A percentile compares a stretch with the other conserved stretches of the same genome.
phyloP scores from a whole-genome alignment of 805 yeast genomes.

The Grigorovia transvaalensis region DNA sequence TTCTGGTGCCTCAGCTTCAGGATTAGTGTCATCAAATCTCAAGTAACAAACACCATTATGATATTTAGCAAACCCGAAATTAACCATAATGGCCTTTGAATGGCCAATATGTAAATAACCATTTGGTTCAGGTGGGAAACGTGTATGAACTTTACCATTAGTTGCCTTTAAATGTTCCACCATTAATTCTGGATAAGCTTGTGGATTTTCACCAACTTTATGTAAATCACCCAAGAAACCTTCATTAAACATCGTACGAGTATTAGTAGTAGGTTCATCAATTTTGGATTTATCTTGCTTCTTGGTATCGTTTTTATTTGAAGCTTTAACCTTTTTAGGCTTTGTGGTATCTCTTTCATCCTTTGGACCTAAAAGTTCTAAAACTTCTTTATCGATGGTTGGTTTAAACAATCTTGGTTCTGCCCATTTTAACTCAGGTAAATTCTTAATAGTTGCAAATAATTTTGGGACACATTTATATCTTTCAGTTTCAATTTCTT shows the following conservation, averaged over 20 bases:
- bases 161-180: slow-evolving; percentile 69
- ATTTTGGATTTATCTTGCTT: slow-evolving; percentile 13
- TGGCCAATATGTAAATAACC: slow-evolving; percentile 99
- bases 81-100: slow-evolving; percentile 94
- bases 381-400: slow-evolving; percentile 65
- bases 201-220: slow-evolving; percentile 92
- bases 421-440: slow-evolving; percentile 85
- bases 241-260: slow-evolving; percentile 80
- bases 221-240: slow-evolving; percentile 95
- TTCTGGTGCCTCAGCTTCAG: slow-evolving; percentile 94
- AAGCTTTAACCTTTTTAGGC: slow-evolving; percentile 32
- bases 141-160: slow-evolving; percentile 74
- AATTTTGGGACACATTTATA: slow-evolving; percentile 70
- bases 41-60: slow-evolving; percentile 82
- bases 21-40: slow-evolving; percentile 95
- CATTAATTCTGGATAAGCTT: slow-evolving; percentile 77
- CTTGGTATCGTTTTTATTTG: slow-evolving; percentile 11
- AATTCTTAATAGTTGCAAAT: slow-evolving; percentile 63
- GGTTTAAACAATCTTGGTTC: slow-evolving; percentile 81
- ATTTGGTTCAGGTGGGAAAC: slow-evolving; percentile 98
- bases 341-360: slow-evolving; percentile 86
- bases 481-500: slow-evolving; percentile 56
- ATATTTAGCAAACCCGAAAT: slow-evolving; percentile 91
- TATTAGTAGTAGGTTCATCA: slow-evolving; percentile 8
- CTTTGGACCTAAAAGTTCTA: slow-evolving; percentile 77